Evolutionary conservation across 768 basidiomycete genomes (phyloP), one percentile per base, ranked within the genome.

Genomic region (Tulasnella sp.): DNA sequence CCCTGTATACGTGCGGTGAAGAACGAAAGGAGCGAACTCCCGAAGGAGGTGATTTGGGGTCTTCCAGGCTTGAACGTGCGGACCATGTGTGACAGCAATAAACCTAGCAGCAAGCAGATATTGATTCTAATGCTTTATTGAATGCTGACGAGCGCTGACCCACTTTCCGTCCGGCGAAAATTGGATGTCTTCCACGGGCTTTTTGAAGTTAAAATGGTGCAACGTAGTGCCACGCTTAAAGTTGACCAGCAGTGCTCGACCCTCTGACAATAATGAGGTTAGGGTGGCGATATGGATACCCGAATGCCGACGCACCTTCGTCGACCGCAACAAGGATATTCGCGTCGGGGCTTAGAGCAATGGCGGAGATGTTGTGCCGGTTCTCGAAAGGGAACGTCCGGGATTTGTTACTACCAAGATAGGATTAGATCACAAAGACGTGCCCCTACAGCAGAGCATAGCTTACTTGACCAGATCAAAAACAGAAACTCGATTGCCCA

Each of bases 401-500:
- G 0, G 95, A 96, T 79, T 94, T 97, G 83, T 98, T 98, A 79
- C 96, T 98, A 77, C 14, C 34, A 35, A 40, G 68, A 12, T 11
- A 71, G 41, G 35, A 39, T 41, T 1, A 8, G 17, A n/a, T n/a
- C 29, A 12, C 19, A 36, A 7, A 17, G 34, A 71, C 34, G 22
- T 26, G 65, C 59, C 40, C 69, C 22, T 22, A 34, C 11, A 22
- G 22, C 17, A 32, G 40, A 26, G 26, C 42, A 42, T 22, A 3
- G 84, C 92, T 80, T 77, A 98, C 96, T 96, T 96, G 76, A 97
- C 92, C 26, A 99, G 88, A 81, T 99, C 96, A 79, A 98, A 99
- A 8, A 96, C 92, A 3, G 94, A 93, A 17, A 98, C 93, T 34
- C 97, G 86, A 80, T 98, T 98, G 62, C 97, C 96, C 2, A 99